Base-by-base conservation (phyloP, 306 rosid genomes). In the Pueraria montana region DNA sequence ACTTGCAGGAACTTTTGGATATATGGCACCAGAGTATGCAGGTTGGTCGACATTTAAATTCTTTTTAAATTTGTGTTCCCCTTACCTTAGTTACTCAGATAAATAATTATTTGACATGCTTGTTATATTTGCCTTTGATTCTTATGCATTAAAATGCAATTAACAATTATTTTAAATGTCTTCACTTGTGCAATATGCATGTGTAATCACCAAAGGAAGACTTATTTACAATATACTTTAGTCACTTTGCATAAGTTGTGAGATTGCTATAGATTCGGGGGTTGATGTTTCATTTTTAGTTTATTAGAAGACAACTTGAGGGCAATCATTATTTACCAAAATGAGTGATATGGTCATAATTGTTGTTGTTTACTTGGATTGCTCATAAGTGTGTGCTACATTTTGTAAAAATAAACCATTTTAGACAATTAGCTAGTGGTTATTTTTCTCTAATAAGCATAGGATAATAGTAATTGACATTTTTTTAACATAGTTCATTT, bases 11-110 rank as follows among this genome's bases (percentile, higher is more conserved):
- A 96, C 99, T 53, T 96, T 96, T 71, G 99, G 99, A 11, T 96
- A 96, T 82, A 84, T 96, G 73, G 97, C 98, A 36, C 99, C 99
- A 8, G 99, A 96, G 56, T 96, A 96, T 81, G 99, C 98, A 67
- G 94, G 99, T 94, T 18, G n/a, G 2, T 66, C 82, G 4, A 2
- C 6, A 62, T 65, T 72, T 40, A 12, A 45, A 23, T 49, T 56
- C 2, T 32, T 38, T 78, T 12, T 20, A 32, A 4, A 58, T 2
- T 38, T 27, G 20, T 43, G 38, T 48, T 65, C n/a, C 20, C 11
- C 26, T 1, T 50, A 16, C 0, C 9, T 40, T 17, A 12, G 16
- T 2, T 5, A 18, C 13, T 0, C 27, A 0, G 21, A 48, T 58
- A 71, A 45, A 36, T 0, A 11, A 36, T 21, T 5, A 17, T 14